A percentile compares a stretch with the other conserved stretches of the same genome.
Evolutionary conservation across 805 yeast species (phyloP).

Genomic region (Ogataea polymorpha): DNA sequence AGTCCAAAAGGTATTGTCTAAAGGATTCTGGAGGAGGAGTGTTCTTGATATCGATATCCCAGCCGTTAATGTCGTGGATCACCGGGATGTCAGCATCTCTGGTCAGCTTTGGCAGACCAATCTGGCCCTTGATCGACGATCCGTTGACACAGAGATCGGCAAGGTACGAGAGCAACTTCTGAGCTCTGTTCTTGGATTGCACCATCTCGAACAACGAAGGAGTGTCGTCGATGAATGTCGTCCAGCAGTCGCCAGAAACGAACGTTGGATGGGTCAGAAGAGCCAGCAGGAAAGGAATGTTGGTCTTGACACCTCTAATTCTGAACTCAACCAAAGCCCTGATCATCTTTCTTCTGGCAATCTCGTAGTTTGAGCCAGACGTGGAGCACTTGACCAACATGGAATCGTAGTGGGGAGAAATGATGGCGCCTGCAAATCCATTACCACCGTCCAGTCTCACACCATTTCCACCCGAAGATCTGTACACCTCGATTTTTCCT

Average conservation of each 20-base stretch:
- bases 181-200: constrained; percentile 94
- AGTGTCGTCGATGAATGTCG: constrained; percentile 97
- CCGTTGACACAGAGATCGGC: constrained; percentile 97
- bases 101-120: constrained; percentile 81
- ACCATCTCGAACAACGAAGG: constrained; percentile 95
- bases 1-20: constrained; percentile 80
- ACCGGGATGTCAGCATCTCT: constrained; percentile 75
- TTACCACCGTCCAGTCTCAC: constrained; percentile 98
- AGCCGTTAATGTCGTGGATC: constrained; percentile 61
- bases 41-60: constrained; percentile 47
- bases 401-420: constrained; percentile 96
- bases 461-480: constrained; percentile 99
- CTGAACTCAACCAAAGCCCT: constrained; percentile 96
- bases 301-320: constrained; percentile 98
- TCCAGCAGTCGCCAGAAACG: constrained; percentile 88
- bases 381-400: constrained; percentile 97
- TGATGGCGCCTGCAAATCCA: constrained; percentile 95
- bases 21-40: constrained; percentile 73
- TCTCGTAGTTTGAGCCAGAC: constrained; percentile 95
- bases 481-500: constrained; percentile 95
- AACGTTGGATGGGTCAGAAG: constrained; percentile 87
- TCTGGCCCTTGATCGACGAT: constrained; percentile 91
- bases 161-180: constrained; percentile 82
- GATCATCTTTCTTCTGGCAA: constrained; percentile 95
- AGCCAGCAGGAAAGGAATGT: constrained; percentile 93